These are phyloP conservation scores for Lasiodiplodia sp. DNA, from an alignment of 2,329 filamentous ascomycete genomes.

Conservation along the genomic window DNA sequence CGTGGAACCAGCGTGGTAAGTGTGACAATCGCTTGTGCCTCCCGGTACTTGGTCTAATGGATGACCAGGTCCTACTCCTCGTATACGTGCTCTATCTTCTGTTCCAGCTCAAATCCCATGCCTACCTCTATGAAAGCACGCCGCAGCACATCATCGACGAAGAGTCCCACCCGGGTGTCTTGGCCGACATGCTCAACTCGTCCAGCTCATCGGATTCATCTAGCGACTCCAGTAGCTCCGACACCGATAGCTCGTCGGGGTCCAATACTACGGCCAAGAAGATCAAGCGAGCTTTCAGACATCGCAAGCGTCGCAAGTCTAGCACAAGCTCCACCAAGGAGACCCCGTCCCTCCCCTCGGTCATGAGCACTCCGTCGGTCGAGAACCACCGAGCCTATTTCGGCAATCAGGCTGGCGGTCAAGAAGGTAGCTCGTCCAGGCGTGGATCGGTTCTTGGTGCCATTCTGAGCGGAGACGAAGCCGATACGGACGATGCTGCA, in stretches of 20 bases:
- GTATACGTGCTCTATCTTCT: constrained; percentile 85
- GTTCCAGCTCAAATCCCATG: constrained; percentile 91
- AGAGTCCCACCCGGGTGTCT: constrained; percentile 83
- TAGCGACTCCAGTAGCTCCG: constrained; percentile 52
- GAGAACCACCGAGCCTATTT: constrained; percentile 49
- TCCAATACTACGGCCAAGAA: constrained; percentile 78
- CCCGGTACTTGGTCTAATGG: constrained; percentile 33
- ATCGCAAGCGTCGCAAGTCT: constrained; percentile 76
- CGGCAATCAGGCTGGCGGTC: constrained; percentile 38
- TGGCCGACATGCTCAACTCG: constrained; percentile 81
- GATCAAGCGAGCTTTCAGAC: constrained; percentile 77
- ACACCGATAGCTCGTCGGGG: constrained; percentile 72
- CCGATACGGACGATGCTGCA: constrained; percentile 55
- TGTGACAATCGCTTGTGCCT: constrained; percentile 35
- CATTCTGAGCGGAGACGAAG: constrained; percentile 62
- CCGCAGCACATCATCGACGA: constrained; percentile 93
- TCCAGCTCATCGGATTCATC: constrained; percentile 65
- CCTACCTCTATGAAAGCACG: constrained; percentile 91
- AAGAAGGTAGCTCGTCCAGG: constrained; percentile 39
- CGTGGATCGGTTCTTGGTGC: constrained; percentile 47
- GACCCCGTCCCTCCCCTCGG: constrained; percentile 55
- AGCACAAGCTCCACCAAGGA: constrained; percentile 75
- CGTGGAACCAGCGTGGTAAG: constrained; percentile 85
- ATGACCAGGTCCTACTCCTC: constrained; percentile 71
- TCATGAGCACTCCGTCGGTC: constrained; percentile 54